Evolutionary conservation across 257 asterid genomes (phyloP), one percentile per base, ranked within the genome.

Genomic region (Lantana camara): DNA sequence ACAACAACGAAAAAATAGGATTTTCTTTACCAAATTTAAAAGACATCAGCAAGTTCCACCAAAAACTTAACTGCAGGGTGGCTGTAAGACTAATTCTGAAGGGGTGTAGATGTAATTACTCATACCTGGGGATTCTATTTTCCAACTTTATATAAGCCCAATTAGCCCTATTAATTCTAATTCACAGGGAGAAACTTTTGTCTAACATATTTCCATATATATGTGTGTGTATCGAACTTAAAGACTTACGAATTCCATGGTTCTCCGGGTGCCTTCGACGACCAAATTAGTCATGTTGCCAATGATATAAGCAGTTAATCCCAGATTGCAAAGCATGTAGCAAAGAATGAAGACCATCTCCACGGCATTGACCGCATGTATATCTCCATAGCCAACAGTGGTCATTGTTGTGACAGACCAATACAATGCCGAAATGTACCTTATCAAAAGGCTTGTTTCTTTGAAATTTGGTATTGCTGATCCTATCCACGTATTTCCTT

Each of bases 201-300:
- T 2, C 2, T 27, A 27, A 27, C 32, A 27, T 5, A n/a, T n/a
- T n/a, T n/a, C n/a, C n/a, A n/a, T n/a, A n/a, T 30, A 7, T 30
- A 7, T 30, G 35, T 30, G 35, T 30, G 35, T 30, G 13, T 54
- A 29, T 9, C n/a, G n/a, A 27, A 29, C 44, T 11, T 47, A 14
- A 40, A 12, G 50, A 59, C 95, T 81, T 78, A 89, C 97, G 10
- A 92, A 92, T 67, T 92, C 98, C 98, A 92, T 92, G 24, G 97
- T 92, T 30, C 96, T 76, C 14, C 96, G 84, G 11, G 97, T 92
- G 68, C 97, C 98, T 79, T 92, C 95, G 1, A 92, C 97, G 22
- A 92, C 98, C 66, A 92, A 78, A 68, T 92, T 89, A 13, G 98
- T 92, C 91, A 92, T 92, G 83, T 92, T 92, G 42, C 98, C 98